These are phyloP conservation scores for Amanita rimosa DNA, from an alignment of 768 basidiomycete species.

Conservation along the genomic window DNA sequence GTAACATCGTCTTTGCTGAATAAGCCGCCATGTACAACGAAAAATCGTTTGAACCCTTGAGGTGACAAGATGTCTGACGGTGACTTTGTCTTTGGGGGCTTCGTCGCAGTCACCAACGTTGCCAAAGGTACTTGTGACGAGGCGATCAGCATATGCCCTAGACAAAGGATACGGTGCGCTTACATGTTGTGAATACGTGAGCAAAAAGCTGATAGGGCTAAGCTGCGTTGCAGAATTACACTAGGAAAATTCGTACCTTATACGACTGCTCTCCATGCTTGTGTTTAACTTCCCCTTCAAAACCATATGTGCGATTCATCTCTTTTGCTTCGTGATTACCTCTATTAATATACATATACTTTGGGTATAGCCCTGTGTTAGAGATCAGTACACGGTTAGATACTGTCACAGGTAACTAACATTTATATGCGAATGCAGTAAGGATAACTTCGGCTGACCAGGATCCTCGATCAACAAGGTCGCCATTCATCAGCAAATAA, in stretches of 20 bases:
- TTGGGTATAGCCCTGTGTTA: constrained; percentile 70
- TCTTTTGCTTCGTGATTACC: constrained; percentile 97
- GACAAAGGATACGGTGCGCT: constrained; percentile 15
- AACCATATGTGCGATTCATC: constrained; percentile 93
- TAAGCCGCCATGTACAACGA: constrained; percentile 92
- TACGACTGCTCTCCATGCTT: constrained; percentile 95
- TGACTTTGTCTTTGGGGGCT: constrained; percentile 37
- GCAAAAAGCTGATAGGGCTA: constrained; percentile 61
- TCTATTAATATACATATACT: constrained; percentile 84
- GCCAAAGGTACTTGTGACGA: constrained; percentile 67
- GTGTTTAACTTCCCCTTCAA: constrained; percentile 93
- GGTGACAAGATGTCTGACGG: constrained; percentile 55
- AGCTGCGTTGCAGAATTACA: neutral
- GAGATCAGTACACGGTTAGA: neutral
- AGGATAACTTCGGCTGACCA: constrained; percentile 93
- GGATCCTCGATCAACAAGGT: constrained; percentile 95
- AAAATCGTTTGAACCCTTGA: constrained; percentile 78
- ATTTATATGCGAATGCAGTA: constrained; percentile 92
- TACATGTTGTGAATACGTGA: constrained; percentile 84
- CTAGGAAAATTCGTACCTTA: constrained; percentile 39
- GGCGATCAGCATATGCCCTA: neutral
- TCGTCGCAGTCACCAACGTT: constrained; percentile 71
- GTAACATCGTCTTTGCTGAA: constrained; percentile 96
- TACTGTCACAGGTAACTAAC: constrained; percentile 28
- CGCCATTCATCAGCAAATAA: constrained; percentile 83